Conservation (phyloP, 2,329 filamentous ascomycete genomes). For the Emydomyces testavorans region DNA sequence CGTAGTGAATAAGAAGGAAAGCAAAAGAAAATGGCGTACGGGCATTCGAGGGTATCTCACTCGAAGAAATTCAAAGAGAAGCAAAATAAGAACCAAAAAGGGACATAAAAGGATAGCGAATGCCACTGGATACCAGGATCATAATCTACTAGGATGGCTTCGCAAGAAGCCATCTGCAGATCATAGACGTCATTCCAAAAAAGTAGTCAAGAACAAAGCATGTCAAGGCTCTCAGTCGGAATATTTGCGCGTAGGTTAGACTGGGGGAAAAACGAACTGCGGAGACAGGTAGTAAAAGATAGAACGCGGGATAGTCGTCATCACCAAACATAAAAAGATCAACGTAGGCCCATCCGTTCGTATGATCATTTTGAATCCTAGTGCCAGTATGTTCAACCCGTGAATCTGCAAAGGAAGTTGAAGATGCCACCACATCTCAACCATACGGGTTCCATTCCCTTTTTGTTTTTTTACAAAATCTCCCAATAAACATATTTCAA, state of each 20-base stretch:
- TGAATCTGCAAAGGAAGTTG: background rate
- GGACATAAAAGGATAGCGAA: background rate
- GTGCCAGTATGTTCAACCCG: constrained; percentile 3
- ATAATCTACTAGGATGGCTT: background rate
- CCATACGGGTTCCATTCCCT: background rate
- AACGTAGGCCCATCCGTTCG: background rate
- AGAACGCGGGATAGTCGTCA: background rate
- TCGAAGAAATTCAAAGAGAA: background rate
- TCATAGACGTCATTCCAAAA: background rate
- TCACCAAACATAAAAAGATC: background rate
- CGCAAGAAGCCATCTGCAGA: background rate
- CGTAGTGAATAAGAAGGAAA: background rate
- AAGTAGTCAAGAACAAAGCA: background rate
- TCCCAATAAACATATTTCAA: constrained; percentile 3
- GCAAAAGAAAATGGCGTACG: background rate
- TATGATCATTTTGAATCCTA: background rate
- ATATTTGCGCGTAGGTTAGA: background rate
- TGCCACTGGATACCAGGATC: background rate
- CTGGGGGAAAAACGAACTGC: background rate
- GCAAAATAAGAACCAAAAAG: background rate
- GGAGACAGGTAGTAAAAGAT: background rate
- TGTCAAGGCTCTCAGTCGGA: background rate
- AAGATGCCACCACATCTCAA: background rate
- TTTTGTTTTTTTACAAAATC: constrained; percentile 6
- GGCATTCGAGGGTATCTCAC: constrained; percentile 2